Conservation (phyloP, 371 early-diverging fungal genomes). For the Coemansia sp. region DNA sequence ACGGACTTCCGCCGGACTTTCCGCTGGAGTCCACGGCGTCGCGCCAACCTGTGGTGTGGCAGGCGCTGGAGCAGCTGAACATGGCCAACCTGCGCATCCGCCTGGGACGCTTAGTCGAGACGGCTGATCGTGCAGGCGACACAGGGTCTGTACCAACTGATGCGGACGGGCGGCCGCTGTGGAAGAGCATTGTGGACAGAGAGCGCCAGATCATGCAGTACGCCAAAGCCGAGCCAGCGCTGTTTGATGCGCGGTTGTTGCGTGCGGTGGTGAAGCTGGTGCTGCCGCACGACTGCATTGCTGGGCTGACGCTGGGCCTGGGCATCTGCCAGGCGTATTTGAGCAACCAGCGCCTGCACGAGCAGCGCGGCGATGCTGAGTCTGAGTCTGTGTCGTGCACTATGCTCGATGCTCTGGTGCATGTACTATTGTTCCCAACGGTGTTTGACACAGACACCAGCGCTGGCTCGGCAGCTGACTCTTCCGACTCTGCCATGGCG, state of each 20-base stretch:
- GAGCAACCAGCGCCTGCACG: conserved; percentile 17
- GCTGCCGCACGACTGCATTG: conserved; percentile 53
- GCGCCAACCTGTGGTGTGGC: conserved; percentile 42
- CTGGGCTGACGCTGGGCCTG: conserved; percentile 47
- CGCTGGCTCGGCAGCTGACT: background rate
- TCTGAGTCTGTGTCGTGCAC: conserved; percentile 11
- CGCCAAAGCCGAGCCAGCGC: conserved; percentile 39
- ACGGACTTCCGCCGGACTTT: conserved; percentile 51
- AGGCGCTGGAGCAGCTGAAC: conserved; percentile 52
- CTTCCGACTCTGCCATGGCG: background rate
- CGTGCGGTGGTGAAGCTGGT: conserved; percentile 49
- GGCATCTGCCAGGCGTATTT: conserved; percentile 50
- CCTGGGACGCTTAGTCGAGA: conserved; percentile 31
- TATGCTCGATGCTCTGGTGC: conserved; percentile 46
- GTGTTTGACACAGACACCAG: conserved; percentile 51
- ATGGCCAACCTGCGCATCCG: conserved; percentile 44
- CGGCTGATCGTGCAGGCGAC: conserved; percentile 8
- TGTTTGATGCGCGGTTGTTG: conserved; percentile 49
- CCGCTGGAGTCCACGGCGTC: conserved; percentile 47
- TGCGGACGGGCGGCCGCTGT: conserved; percentile 27
- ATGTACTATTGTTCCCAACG: conserved; percentile 53
- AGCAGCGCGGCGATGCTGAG: background rate
- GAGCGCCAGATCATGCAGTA: conserved; percentile 45
- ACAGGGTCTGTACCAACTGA: background rate
- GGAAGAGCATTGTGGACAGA: conserved; percentile 39